These are phyloP conservation scores for Citrullus mucosospermus DNA, from an alignment of 306 rosid species.

Conservation along the genomic window DNA sequence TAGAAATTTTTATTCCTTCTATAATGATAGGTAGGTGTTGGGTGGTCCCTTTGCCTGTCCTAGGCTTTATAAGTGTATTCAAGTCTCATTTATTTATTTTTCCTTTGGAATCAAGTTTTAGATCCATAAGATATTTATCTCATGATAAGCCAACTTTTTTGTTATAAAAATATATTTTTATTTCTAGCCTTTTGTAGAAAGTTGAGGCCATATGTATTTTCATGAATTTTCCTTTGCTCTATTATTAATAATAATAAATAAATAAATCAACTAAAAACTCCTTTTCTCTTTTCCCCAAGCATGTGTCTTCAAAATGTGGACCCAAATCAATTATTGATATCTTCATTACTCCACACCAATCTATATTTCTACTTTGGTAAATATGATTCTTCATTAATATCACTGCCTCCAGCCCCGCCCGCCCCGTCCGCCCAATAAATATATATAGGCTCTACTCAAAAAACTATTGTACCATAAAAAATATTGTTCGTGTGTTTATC, in stretches of 20 bases:
- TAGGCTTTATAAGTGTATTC: neutral
- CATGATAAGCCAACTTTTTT: neutral
- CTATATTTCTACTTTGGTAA: neutral
- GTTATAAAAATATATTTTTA: neutral
- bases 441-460: neutral
- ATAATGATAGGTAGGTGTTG: constrained; percentile 4
- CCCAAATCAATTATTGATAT: constrained; percentile 1
- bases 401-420: neutral
- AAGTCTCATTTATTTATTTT: constrained; percentile 7
- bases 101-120: neutral
- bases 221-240: neutral
- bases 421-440: too few species aligned
- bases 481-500: too few species aligned
- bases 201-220: neutral
- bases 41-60: neutral
- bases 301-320: neutral
- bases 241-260: too few species aligned
- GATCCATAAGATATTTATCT: constrained; percentile 1
- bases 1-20: neutral
- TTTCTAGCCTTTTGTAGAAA: neutral
- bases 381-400: neutral
- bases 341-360: neutral
- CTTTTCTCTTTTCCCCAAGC: neutral
- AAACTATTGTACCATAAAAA: neutral
- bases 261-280: too few species aligned